A percentile compares a stretch with the other conserved stretches of the same genome.
Conservation (phyloP, 306 rosid genomes). For the Canavalia ensiformis region DNA sequence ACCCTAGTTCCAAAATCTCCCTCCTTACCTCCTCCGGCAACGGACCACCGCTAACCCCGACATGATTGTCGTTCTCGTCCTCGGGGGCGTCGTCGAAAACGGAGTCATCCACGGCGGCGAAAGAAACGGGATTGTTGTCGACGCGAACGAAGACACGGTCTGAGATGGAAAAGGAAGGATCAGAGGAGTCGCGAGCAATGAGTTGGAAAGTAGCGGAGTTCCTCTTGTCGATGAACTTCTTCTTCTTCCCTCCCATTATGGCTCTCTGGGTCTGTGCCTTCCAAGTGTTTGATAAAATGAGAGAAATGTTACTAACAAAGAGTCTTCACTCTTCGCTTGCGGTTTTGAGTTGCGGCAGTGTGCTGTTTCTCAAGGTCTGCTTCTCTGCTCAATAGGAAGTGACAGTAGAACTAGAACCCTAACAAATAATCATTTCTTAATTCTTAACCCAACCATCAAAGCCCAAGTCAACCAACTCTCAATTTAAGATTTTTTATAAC, state of each 20-base stretch:
- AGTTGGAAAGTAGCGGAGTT: slow-evolving; percentile 77
- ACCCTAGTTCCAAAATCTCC: slow-evolving; percentile 87
- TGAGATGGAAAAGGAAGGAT: slow-evolving; percentile 64
- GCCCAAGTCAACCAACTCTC: too few relatives aligned
- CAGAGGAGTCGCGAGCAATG: slow-evolving; percentile 82
- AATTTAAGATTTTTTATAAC: too few relatives aligned
- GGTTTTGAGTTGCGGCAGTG: too few relatives aligned
- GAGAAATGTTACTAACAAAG: not conserved
- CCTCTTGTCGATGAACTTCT: slow-evolving; percentile 88
- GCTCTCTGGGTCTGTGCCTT: slow-evolving; percentile 8
- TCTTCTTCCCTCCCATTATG: slow-evolving; percentile 51
- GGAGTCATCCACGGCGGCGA: slow-evolving; percentile 43
- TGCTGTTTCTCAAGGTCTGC: too few relatives aligned
- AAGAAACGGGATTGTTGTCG: slow-evolving; percentile 64
- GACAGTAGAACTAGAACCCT: too few relatives aligned
- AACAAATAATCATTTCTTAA: too few relatives aligned
- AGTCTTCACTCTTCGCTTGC: too few relatives aligned
- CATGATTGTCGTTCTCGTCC: slow-evolving; percentile 58
- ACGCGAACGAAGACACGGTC: slow-evolving; percentile 88
- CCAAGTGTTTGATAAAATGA: not conserved
- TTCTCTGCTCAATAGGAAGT: too few relatives aligned
- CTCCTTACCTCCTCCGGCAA: slow-evolving; percentile 71
- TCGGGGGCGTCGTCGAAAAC: slow-evolving; percentile 76
- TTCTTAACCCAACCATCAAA: too few relatives aligned
- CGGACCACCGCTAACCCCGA: not conserved